Percentiles rank a stretch among this genome's conserved stretches.
phyloP scores from a whole-genome alignment of 345 rosid species.

The Aquilaria yunnanensis region DNA sequence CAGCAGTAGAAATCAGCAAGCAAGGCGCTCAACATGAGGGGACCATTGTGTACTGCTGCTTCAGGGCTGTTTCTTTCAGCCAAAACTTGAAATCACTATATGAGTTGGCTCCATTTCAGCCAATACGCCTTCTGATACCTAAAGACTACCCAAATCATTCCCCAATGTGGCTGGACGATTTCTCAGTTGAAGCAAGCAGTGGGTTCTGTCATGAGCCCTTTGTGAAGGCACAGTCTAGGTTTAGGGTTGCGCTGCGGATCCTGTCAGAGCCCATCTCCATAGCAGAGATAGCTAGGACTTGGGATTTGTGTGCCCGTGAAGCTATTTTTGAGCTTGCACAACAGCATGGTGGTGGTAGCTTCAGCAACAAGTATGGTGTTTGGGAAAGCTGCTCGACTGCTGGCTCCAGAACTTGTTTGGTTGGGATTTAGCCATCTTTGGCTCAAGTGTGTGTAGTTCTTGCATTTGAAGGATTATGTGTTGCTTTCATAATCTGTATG shows the following conservation, averaged over 20 bases:
- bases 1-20: not conserved
- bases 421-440: too few species aligned
- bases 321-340: slow-evolving; percentile 25
- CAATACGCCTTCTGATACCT: not conserved
- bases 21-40: not conserved
- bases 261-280: slow-evolving; percentile 33
- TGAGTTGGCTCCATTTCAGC: not conserved
- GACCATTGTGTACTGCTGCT: not conserved
- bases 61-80: not conserved
- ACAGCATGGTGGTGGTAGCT: slow-evolving; percentile 37
- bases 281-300: slow-evolving; percentile 24
- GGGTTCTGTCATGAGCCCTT: slow-evolving; percentile 27
- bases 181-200: slow-evolving; percentile 5
- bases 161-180: not conserved
- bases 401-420: too few species aligned
- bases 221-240: slow-evolving; percentile 22
- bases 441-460: too few species aligned
- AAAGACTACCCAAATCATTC: not conserved
- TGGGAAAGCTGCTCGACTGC: slow-evolving; percentile 29
- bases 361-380: slow-evolving; percentile 37
- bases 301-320: slow-evolving; percentile 26
- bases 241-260: slow-evolving; percentile 18
- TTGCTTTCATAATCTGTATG: too few species aligned
- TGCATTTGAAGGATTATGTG: too few species aligned
- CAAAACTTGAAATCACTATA: not conserved